These are phyloP conservation scores for Erythrophleum ivorense DNA, from an alignment of 331 rosid species.

Conservation along the genomic window DNA sequence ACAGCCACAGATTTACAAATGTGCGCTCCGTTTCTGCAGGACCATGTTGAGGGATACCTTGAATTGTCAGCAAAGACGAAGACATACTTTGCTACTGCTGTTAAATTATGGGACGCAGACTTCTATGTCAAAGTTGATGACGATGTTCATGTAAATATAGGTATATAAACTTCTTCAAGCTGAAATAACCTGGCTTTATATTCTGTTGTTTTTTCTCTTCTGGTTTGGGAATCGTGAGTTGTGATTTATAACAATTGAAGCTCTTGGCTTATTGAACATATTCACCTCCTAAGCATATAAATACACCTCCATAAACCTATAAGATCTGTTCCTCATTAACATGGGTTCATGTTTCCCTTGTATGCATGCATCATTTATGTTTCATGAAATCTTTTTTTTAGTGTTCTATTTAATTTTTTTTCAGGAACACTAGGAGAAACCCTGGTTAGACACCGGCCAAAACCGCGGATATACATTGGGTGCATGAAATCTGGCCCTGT, in stretches of 20 bases:
- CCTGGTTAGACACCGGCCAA: slow-evolving; percentile 78
- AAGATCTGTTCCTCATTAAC: neutral
- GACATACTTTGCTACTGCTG: slow-evolving; percentile 88
- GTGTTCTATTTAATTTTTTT: slow-evolving; percentile 41
- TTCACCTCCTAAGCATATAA: neutral
- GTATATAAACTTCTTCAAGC: slow-evolving; percentile 46
- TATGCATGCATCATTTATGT: neutral
- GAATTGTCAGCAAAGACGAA: slow-evolving; percentile 95
- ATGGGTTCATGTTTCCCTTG: slow-evolving; percentile 15
- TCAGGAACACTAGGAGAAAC: slow-evolving; percentile 96
- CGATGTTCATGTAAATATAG: slow-evolving; percentile 97
- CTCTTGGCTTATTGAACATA: neutral
- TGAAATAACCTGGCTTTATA: slow-evolving; percentile 9
- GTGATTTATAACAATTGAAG: neutral
- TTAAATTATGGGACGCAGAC: slow-evolving; percentile 91
- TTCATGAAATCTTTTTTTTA: neutral
- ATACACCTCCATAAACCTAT: neutral
- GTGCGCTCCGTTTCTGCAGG: slow-evolving; percentile 52
- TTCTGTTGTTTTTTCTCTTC: neutral
- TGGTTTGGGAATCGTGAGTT: neutral
- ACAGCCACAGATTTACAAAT: slow-evolving; percentile 21
- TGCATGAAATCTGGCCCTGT: slow-evolving; percentile 99
- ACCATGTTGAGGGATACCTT: slow-evolving; percentile 97
- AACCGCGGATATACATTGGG: slow-evolving; percentile 79
- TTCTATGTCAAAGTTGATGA: slow-evolving; percentile 97